phyloP scores from a whole-genome alignment of 164 flowering plant genomes.

The Taxillus chinensis region DNA sequence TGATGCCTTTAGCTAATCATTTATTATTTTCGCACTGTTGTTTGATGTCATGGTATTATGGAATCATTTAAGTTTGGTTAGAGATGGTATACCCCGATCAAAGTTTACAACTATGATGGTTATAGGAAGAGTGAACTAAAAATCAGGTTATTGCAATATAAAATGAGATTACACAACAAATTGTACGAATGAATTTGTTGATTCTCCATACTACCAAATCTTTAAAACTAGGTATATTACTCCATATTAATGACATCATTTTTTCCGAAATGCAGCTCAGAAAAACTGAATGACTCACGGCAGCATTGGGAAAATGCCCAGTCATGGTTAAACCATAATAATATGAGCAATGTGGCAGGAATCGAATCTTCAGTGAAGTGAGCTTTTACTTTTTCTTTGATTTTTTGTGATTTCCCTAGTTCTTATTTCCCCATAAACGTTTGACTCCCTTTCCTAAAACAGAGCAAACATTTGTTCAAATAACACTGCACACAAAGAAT shows the following conservation, averaged over 20 bases:
- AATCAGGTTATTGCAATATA: no score
- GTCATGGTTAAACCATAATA: constrained; percentile 20
- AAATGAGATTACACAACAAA: not conserved
- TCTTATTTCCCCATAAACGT: not conserved
- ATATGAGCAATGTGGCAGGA: constrained; percentile 18
- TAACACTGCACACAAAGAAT: constrained; percentile 23
- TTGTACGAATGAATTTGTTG: no score
- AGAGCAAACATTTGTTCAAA: constrained; percentile 35
- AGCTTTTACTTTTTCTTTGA: constrained; percentile 7
- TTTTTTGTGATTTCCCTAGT: not conserved
- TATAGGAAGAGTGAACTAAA: no score
- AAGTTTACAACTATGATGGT: constrained; percentile 14
- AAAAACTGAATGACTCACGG: constrained; percentile 30
- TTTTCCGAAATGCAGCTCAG: constrained; percentile 32
- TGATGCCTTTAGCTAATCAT: no score
- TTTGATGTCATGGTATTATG: no score
- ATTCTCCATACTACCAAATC: no score
- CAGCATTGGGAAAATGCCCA: constrained; percentile 42
- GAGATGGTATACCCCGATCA: no score
- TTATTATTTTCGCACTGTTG: no score
- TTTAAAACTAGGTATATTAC: no score
- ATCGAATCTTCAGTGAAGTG: constrained; percentile 39
- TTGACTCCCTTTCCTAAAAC: constrained; percentile 4
- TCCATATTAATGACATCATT: not conserved
- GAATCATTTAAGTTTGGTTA: no score